These are phyloP conservation scores for Colletotrichum camelliae DNA, from an alignment of 2,329 filamentous ascomycete species.

Conservation along the genomic window DNA sequence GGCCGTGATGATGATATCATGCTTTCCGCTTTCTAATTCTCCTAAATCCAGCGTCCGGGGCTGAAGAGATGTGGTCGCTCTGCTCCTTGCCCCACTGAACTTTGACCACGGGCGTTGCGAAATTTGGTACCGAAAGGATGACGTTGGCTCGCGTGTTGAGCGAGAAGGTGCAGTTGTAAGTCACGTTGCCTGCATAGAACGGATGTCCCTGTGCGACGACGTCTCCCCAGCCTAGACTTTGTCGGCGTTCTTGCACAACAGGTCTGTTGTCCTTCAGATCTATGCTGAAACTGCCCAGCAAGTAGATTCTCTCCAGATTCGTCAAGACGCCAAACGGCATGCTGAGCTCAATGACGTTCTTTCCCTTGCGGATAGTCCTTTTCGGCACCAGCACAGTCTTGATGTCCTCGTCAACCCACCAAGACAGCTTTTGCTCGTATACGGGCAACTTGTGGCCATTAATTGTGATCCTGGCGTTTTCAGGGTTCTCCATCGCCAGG, in stretches of 20 bases:
- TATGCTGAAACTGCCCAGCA: slow-evolving; percentile 32
- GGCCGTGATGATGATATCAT: neutral
- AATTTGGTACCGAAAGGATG: slow-evolving; percentile 5
- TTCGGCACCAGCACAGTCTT: slow-evolving; percentile 26
- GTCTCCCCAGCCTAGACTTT: slow-evolving; percentile 28
- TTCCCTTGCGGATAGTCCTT: slow-evolving; percentile 25
- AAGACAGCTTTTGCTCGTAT: neutral
- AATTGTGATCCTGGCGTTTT: slow-evolving; percentile 25
- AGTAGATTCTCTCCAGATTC: slow-evolving; percentile 33
- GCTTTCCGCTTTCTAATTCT: neutral
- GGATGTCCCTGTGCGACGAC: slow-evolving; percentile 27
- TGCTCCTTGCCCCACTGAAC: neutral
- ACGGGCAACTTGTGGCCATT: slow-evolving; percentile 20
- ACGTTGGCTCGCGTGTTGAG: neutral
- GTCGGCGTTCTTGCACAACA: neutral
- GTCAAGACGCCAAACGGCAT: slow-evolving; percentile 33
- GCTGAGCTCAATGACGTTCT: slow-evolving; percentile 25
- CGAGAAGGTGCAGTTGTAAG: slow-evolving; percentile 23
- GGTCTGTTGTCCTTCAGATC: slow-evolving; percentile 13
- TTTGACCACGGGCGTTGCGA: slow-evolving; percentile 11
- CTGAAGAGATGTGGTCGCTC: slow-evolving; percentile 2
- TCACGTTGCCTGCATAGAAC: slow-evolving; percentile 28
- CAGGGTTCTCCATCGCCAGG: slow-evolving; percentile 31
- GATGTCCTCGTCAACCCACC: slow-evolving; percentile 37
- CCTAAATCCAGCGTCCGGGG: neutral